Evolutionary conservation across 768 basidiomycete species (phyloP).

Genomic region (Hirschioporus abietinus): DNA sequence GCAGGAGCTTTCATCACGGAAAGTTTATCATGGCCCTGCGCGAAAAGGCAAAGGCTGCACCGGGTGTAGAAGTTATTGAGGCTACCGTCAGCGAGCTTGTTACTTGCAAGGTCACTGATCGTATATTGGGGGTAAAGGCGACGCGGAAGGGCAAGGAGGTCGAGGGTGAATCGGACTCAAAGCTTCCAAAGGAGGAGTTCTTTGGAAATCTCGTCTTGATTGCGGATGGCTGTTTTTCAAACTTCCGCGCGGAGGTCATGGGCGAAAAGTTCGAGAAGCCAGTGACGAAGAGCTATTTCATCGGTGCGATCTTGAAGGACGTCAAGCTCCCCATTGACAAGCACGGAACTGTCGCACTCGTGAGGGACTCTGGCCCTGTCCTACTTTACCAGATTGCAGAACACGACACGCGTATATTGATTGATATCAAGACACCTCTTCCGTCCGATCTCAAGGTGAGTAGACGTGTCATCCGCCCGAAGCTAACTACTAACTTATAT

Average conservation of each 20-base stretch:
- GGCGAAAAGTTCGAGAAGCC: conserved; percentile 43
- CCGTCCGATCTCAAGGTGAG: conserved; percentile 76
- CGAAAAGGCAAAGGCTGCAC: conserved; percentile 51
- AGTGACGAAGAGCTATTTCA: conserved; percentile 68
- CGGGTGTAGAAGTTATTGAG: conserved; percentile 76
- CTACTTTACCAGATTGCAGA: conserved; percentile 88
- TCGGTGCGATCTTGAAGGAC: conserved; percentile 81
- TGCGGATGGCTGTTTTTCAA: conserved; percentile 94
- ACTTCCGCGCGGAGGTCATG: conserved; percentile 75
- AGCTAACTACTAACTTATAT: neutral
- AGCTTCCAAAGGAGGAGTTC: conserved; percentile 40
- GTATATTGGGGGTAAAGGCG: conserved; percentile 64
- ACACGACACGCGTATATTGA: conserved; percentile 88
- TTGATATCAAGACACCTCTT: conserved; percentile 82
- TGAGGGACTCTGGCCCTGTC: conserved; percentile 80
- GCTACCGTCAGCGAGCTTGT: conserved; percentile 77
- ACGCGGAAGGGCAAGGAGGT: conserved; percentile 33
- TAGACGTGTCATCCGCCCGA: neutral
- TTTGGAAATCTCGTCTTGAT: conserved; percentile 78
- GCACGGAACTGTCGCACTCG: conserved; percentile 80
- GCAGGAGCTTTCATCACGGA: conserved; percentile 92
- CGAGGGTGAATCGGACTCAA: conserved; percentile 20
- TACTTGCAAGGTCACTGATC: conserved; percentile 44
- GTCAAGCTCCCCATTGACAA: conserved; percentile 64
- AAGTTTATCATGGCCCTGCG: conserved; percentile 79